Evolutionary conservation across 192 early-diverging fungal genomes (phyloP).

Genomic region (Pilobolus umbonatus): DNA sequence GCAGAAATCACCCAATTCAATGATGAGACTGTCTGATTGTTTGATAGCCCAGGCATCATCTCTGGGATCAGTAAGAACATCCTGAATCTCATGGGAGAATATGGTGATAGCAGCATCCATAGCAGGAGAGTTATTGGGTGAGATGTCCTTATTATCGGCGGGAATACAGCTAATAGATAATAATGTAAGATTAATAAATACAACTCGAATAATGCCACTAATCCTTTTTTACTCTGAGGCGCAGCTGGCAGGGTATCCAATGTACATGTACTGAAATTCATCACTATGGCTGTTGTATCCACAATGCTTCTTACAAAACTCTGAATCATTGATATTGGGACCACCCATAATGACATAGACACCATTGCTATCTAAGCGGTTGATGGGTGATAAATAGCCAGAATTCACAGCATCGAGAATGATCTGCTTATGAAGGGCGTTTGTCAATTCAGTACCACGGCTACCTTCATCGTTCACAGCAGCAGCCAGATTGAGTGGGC

Average conservation of each 20-base stretch:
- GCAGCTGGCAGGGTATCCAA: constrained; percentile 34
- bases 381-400: constrained; percentile 25
- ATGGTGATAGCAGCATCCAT: constrained; percentile 33
- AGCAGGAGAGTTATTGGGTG: constrained; percentile 31
- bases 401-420: constrained; percentile 29
- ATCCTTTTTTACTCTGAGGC: constrained; percentile 18
- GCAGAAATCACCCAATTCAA: constrained; percentile 30
- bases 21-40: not conserved
- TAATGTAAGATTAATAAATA: not conserved
- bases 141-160: constrained; percentile 15
- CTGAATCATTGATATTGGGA: constrained; percentile 22
- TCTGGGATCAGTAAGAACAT: constrained; percentile 34
- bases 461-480: constrained; percentile 27
- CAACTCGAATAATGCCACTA: too few relatives aligned
- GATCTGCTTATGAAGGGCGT: constrained; percentile 20
- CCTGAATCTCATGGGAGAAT: constrained; percentile 35
- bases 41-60: constrained; percentile 27
- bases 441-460: constrained; percentile 17
- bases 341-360: constrained; percentile 30
- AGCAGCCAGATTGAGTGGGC: constrained; percentile 30
- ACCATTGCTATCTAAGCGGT: constrained; percentile 27
- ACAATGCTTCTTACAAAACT: constrained; percentile 28
- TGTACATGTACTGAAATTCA: constrained; percentile 31
- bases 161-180: constrained; percentile 24
- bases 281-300: constrained; percentile 28